phyloP scores from a whole-genome alignment of 805 yeast species.

The Debaryomyces tyrocola region DNA sequence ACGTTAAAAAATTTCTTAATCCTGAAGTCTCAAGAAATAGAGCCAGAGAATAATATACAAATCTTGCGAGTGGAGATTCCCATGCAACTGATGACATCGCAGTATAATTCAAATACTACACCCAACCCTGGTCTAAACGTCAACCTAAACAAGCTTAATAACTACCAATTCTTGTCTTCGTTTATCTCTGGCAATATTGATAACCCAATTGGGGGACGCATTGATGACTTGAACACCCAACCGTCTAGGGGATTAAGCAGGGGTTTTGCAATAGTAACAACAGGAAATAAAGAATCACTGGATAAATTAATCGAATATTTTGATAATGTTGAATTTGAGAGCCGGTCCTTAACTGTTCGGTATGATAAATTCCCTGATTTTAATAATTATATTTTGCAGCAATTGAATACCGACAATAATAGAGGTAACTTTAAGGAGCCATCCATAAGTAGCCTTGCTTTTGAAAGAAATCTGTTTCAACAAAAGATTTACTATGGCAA shows the following conservation, averaged over 20 bases:
- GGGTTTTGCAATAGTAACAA: constrained; percentile 68
- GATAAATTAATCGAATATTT: constrained; percentile 48
- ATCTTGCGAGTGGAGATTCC: constrained; percentile 44
- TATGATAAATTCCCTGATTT: constrained; percentile 54
- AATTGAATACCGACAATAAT: constrained; percentile 8
- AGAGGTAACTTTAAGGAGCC: constrained; percentile 2
- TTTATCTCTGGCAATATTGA: not conserved
- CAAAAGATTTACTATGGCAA: constrained; percentile 30
- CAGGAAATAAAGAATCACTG: constrained; percentile 47
- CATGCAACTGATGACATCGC: constrained; percentile 21
- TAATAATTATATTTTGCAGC: constrained; percentile 29
- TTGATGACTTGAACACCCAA: not conserved
- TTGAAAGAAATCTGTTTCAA: constrained; percentile 32
- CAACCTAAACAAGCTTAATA: constrained; percentile 3
- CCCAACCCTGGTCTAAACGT: not conserved
- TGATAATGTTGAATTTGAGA: constrained; percentile 56
- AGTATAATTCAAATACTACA: not conserved
- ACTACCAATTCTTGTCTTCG: constrained; percentile 7
- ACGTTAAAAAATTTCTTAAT: constrained; percentile 30
- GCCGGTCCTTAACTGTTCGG: constrained; percentile 60
- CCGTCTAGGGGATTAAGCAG: constrained; percentile 24
- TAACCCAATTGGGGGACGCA: not conserved
- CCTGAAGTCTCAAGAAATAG: constrained; percentile 21
- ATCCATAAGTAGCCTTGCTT: constrained; percentile 24
- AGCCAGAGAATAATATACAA: constrained; percentile 24